Percentiles rank a stretch among this genome's conserved stretches.
These are phyloP conservation scores for Aplosporella prunicola DNA, from an alignment of 2,329 filamentous ascomycete species.

Conservation along the genomic window DNA sequence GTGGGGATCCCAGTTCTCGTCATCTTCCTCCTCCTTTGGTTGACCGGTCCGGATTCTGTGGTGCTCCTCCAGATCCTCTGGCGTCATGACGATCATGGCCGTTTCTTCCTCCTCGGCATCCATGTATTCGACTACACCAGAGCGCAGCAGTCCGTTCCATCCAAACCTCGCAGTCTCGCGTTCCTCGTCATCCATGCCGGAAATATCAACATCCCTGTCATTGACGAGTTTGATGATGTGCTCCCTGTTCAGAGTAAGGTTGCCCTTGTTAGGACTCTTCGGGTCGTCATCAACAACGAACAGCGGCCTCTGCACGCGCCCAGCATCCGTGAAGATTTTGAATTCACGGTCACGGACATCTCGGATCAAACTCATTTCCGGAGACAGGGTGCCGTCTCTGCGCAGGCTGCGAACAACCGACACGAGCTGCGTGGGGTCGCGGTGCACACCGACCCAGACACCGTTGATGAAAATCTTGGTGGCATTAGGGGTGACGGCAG, in stretches of 20 bases:
- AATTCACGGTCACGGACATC: slow-evolving; percentile 97
- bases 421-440: slow-evolving; percentile 78
- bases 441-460: slow-evolving; percentile 93
- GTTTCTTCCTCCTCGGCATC: slow-evolving; percentile 98
- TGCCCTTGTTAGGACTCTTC: slow-evolving; percentile 64
- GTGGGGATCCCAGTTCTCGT: slow-evolving; percentile 55
- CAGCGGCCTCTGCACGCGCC: slow-evolving; percentile 84
- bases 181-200: slow-evolving; percentile 50
- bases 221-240: slow-evolving; percentile 67
- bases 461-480: slow-evolving; percentile 98
- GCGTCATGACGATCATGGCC: slow-evolving; percentile 98
- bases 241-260: slow-evolving; percentile 75
- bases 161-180: slow-evolving; percentile 58
- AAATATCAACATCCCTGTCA: slow-evolving; percentile 54
- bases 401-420: slow-evolving; percentile 67
- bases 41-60: slow-evolving; percentile 16
- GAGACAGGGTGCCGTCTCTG: slow-evolving; percentile 72
- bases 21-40: slow-evolving; percentile 1
- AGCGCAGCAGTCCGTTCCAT: slow-evolving; percentile 77
- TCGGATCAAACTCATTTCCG: slow-evolving; percentile 87
- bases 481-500: slow-evolving; percentile 63
- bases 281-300: slow-evolving; percentile 86
- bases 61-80: slow-evolving; percentile 73
- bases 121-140: slow-evolving; percentile 87
- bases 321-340: slow-evolving; percentile 96